phyloP scores from a whole-genome alignment of 257 asterid species.

The Sherardia arvensis region DNA sequence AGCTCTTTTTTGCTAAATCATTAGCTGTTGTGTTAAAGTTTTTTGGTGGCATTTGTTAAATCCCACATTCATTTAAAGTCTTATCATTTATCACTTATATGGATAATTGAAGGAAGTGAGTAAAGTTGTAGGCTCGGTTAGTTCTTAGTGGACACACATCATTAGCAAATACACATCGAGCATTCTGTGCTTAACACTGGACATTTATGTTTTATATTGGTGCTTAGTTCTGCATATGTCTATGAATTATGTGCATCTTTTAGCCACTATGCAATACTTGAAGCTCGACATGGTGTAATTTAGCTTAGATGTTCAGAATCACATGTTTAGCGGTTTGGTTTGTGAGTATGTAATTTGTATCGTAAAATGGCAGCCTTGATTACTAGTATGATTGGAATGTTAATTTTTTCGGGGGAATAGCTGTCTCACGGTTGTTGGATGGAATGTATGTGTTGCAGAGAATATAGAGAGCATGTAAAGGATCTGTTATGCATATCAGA shows the following conservation, averaged over 20 bases:
- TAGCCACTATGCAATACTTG: neutral
- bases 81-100: neutral
- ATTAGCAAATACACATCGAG: neutral
- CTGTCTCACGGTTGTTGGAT: neutral
- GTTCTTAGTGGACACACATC: neutral
- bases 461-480: constrained; percentile 83
- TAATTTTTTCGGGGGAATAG: neutral
- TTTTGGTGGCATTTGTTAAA: neutral
- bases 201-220: neutral
- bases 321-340: neutral
- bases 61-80: neutral
- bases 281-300: neutral
- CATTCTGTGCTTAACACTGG: neutral
- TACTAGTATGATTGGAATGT: neutral
- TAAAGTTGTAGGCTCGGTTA: neutral
- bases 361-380: neutral
- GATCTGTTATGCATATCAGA: constrained; percentile 68
- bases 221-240: neutral
- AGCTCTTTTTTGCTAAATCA: neutral
- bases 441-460: constrained; percentile 40
- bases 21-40: neutral
- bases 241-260: constrained; percentile 7
- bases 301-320: neutral
- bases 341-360: neutral
- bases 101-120: neutral